These are phyloP conservation scores for Emydomyces testavorans DNA, from an alignment of 2,329 filamentous ascomycete species.

Conservation along the genomic window DNA sequence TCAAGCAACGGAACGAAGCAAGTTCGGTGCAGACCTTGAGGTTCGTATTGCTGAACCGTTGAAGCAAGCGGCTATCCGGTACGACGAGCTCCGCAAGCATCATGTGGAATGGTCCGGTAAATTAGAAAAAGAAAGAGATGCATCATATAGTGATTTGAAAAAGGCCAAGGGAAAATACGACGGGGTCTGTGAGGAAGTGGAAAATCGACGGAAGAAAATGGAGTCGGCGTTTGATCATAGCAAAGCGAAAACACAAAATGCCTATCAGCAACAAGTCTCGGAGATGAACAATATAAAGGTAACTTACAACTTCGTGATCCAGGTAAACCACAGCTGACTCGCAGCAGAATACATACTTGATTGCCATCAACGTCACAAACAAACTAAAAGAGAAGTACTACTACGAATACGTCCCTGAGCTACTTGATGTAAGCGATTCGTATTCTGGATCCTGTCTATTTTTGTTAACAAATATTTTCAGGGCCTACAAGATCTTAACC, in stretches of 20 bases:
- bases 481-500: conserved; percentile 79
- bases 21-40: conserved; percentile 66
- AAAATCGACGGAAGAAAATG: conserved; percentile 85
- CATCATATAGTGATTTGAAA: conserved; percentile 69
- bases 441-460: not conserved
- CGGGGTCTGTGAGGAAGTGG: conserved; percentile 81
- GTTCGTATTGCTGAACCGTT: conserved; percentile 76
- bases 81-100: conserved; percentile 85
- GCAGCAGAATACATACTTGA: conserved; percentile 78
- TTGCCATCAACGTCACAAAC: conserved; percentile 91
- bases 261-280: conserved; percentile 80
- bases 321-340: conserved; percentile 20
- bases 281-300: conserved; percentile 94
- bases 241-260: conserved; percentile 79
- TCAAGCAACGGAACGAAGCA: conserved; percentile 78
- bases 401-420: conserved; percentile 86
- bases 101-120: conserved; percentile 82
- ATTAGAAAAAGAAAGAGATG: conserved; percentile 78
- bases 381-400: conserved; percentile 97
- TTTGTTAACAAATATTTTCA: conserved; percentile 20
- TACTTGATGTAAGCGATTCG: conserved; percentile 60
- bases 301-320: not conserved
- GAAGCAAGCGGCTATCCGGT: conserved; percentile 59
- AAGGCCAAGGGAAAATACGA: conserved; percentile 94
- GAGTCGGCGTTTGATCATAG: conserved; percentile 78